Conservation (phyloP, 2,329 filamentous ascomycete genomes). For the Penicillium sp. region DNA sequence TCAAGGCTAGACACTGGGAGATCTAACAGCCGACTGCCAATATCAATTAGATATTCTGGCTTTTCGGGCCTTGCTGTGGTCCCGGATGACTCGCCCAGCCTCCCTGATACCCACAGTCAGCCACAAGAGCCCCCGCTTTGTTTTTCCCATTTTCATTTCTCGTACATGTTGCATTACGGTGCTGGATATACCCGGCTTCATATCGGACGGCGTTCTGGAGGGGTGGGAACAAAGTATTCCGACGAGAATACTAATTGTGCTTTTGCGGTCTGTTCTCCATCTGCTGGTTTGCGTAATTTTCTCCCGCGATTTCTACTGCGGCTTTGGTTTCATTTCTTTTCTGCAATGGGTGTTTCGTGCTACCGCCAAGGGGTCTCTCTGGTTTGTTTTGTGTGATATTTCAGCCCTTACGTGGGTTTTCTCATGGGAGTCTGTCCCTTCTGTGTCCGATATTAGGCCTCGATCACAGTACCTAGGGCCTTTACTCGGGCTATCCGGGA, state of each 20-base stretch:
- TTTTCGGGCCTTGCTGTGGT: neutral
- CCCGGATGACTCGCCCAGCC: neutral
- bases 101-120: neutral
- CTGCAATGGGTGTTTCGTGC: constrained; percentile 3
- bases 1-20: neutral
- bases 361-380: neutral
- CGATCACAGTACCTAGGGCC: neutral
- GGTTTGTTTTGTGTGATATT: neutral
- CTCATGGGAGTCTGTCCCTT: neutral
- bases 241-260: constrained; percentile 18
- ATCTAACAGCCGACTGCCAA: neutral
- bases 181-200: constrained; percentile 49
- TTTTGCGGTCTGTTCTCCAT: constrained; percentile 11
- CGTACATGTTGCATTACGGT: constrained; percentile 46
- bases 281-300: constrained; percentile 6
- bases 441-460: neutral
- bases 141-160: constrained; percentile 22
- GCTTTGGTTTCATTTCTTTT: constrained; percentile 11
- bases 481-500: neutral
- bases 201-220: constrained; percentile 37
- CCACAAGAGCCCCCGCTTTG: neutral
- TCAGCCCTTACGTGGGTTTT: neutral
- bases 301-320: constrained; percentile 16
- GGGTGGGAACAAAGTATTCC: constrained; percentile 26
- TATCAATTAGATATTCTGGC: neutral